A percentile compares a stretch with the other conserved stretches of the same genome.
Conservation (phyloP, 805 yeast genomes). For the Candida chilensis region DNA sequence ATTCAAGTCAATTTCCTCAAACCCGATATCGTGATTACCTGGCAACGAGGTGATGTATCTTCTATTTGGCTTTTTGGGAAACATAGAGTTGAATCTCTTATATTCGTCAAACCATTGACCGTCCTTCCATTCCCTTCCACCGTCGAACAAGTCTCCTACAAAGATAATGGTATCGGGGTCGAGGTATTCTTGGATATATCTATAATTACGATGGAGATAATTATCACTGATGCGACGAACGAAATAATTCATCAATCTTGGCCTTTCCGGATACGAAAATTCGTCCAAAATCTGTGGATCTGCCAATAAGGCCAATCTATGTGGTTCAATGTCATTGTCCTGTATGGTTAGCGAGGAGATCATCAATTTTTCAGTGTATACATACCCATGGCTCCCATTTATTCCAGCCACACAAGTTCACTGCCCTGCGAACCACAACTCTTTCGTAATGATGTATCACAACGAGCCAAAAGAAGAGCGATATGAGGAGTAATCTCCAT, state of each 20-base stretch:
- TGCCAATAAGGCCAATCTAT: constrained; percentile 56
- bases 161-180: constrained; percentile 73
- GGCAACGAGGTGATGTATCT: constrained; percentile 39
- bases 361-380: constrained; percentile 7
- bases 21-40: constrained; percentile 97
- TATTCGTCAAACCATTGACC: constrained; percentile 63
- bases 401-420: constrained; percentile 51
- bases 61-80: constrained; percentile 43
- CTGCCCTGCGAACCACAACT: constrained; percentile 30
- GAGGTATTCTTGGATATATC: constrained; percentile 42
- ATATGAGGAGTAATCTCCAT: too few species aligned
- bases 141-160: constrained; percentile 90
- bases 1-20: constrained; percentile 57
- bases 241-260: constrained; percentile 37
- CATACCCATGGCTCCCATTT: constrained; percentile 40
- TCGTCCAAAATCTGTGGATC: constrained; percentile 94
- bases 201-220: constrained; percentile 71
- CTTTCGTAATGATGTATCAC: constrained; percentile 48
- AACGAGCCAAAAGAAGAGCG: constrained; percentile 29
- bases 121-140: constrained; percentile 82
- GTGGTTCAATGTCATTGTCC: constrained; percentile 19
- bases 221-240: constrained; percentile 63
- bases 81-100: constrained; percentile 56
- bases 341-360: constrained; percentile 5
- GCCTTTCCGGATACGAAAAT: constrained; percentile 75